Evolutionary conservation across 441 rosid species (phyloP), one percentile per base, ranked within the genome.

Genomic region (Macaranga tanarius): DNA sequence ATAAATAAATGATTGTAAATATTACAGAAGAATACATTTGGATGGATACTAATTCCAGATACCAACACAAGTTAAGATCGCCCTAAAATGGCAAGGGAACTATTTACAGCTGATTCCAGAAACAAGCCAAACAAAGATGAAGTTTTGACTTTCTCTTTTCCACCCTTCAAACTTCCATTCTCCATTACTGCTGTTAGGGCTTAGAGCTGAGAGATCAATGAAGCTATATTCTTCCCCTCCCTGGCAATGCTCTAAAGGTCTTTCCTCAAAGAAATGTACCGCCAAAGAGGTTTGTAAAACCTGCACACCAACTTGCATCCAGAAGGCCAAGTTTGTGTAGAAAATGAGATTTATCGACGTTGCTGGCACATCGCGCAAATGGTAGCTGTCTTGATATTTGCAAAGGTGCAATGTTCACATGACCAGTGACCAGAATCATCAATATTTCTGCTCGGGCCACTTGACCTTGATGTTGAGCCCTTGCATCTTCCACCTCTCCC

Each of bases 361-460:
- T 84, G 90, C 71, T 88, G 89, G 84, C 99, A 96, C 82, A 93
- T 89, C 50, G 88, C 89, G 77, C 99, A 96, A 77, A 75, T 59
- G 65, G 81, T 82, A 79, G 85, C 86, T 0, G 90, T 80, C 75
- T 69, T 88, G 16, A 73, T 62, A 74, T 96, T 95, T 26, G 88
- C 94, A 51, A 75, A 87, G 31, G 98, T 95, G 83, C 99, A 95
- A 65, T 82, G 80, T 62, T 93, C 97, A 61, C 99, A 96, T n/a
- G 97, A 82, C 97, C 98, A 96, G 56, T 86, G 97, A 73, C 85
- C 70, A 10, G 90, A 58, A 38, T 86, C 94, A 19, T 85, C 86
- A 9, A 70, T 67, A 50, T 62, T 86, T 82, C 74, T 79, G 71
- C 75, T 79, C 16, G 84, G 78, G 76, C 89, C 87, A 63, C 92